Evolutionary conservation across 371 early-diverging fungal species (phyloP).

Genomic region (Synchytrium microbalum): DNA sequence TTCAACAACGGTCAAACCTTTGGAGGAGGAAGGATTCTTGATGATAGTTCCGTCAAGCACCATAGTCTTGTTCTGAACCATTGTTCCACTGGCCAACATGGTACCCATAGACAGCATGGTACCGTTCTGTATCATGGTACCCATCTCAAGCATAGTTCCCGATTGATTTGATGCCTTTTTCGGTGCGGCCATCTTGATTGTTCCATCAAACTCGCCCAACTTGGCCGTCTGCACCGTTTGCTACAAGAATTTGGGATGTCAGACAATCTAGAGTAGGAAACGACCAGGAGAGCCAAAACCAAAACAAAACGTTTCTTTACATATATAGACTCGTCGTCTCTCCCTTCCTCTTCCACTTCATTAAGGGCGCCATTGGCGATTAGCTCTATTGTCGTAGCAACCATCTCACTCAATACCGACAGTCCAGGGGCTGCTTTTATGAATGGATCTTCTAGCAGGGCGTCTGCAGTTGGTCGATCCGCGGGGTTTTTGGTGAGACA

Average conservation of each 20-base stretch:
- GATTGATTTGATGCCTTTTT: constrained; percentile 9
- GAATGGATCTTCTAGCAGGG: constrained; percentile 41
- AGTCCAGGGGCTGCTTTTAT: constrained; percentile 22
- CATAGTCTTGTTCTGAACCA: constrained; percentile 6
- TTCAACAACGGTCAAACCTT: too few species aligned
- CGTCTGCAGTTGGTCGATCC: constrained; percentile 42
- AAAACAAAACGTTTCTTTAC: too few species aligned
- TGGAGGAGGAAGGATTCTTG: too few species aligned
- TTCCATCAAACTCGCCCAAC: constrained; percentile 5
- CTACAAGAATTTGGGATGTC: constrained; percentile 2
- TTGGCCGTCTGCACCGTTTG: constrained; percentile 8
- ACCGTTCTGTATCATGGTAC: too few species aligned
- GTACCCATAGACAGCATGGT: constrained; percentile 8
- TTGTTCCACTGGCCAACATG: constrained; percentile 10
- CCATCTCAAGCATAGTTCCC: too few species aligned
- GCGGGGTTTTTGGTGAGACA: constrained; percentile 52
- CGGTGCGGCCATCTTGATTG: constrained; percentile 11
- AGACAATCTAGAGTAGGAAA: background rate
- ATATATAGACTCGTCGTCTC: too few species aligned
- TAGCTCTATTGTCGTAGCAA: constrained; percentile 21
- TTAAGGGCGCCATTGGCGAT: constrained; percentile 23
- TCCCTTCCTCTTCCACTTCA: background rate
- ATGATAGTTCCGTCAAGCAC: background rate
- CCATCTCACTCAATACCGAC: constrained; percentile 19
- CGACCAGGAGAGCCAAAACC: too few species aligned